Conservation (phyloP, 129 eudicot genomes). For the Gnaphalium uliginosum region DNA sequence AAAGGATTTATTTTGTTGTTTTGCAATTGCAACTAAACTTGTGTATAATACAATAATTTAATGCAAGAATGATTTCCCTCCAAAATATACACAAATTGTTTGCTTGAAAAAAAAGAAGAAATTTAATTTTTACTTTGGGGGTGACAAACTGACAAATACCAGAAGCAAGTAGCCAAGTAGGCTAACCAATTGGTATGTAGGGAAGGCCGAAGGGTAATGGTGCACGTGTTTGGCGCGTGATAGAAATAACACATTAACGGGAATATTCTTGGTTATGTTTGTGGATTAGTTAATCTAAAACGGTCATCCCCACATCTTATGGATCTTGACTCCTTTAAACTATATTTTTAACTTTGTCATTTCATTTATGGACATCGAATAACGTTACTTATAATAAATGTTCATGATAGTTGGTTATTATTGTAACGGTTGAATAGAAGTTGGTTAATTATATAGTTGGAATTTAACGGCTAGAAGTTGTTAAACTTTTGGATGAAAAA, state of each 20-base stretch:
- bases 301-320: conserved; percentile 36
- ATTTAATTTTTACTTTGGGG: too few relatives aligned
- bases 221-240: conserved; percentile 36
- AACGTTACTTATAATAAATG: conserved; percentile 5
- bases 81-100: too few relatives aligned
- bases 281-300: conserved; percentile 22
- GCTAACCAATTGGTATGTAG: neutral
- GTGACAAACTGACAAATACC: neutral
- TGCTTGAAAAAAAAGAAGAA: too few relatives aligned
- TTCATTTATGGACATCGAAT: conserved; percentile 19
- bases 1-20: too few relatives aligned
- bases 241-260: conserved; percentile 11
- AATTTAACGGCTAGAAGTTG: too few relatives aligned
- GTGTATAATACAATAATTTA: too few relatives aligned
- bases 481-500: neutral
- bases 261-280: conserved; percentile 29
- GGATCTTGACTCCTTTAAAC: conserved; percentile 35
- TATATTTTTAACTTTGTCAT: neutral
- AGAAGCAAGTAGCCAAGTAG: neutral
- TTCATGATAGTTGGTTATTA: neutral
- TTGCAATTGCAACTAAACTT: too few relatives aligned
- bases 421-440: neutral
- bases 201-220: neutral
- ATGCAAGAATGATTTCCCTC: too few relatives aligned
- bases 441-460: too few relatives aligned